Conservation (phyloP, 2,329 filamentous ascomycete genomes). For the Tolypocladium inflatum region DNA sequence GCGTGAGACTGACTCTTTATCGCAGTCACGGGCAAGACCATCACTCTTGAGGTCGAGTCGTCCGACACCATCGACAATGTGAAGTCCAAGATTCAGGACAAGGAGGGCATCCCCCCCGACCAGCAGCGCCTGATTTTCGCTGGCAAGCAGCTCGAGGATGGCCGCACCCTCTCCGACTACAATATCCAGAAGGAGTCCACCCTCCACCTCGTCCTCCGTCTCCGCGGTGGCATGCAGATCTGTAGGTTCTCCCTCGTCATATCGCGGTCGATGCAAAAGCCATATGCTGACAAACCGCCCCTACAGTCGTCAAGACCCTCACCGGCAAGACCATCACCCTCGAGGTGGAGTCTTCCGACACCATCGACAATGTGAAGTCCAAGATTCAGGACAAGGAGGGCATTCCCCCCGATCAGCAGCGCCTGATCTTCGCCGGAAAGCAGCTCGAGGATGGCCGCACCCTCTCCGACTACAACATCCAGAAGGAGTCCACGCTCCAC, state of each 20-base stretch:
- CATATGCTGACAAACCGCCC: not conserved
- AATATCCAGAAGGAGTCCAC: conserved; percentile 57
- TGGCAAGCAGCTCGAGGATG: conserved; percentile 94
- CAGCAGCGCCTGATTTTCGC: conserved; percentile 96
- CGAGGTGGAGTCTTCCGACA: conserved; percentile 81
- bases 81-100: conserved; percentile 97
- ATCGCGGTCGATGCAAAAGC: no score
- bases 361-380: conserved; percentile 92
- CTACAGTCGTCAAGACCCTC: conserved; percentile 62
- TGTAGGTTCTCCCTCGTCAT: conserved; percentile 33
- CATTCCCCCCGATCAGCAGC: conserved; percentile 93
- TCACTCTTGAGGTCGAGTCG: conserved; percentile 63
- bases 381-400: conserved; percentile 99
- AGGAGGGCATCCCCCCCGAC: conserved; percentile 94
- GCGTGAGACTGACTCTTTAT: conserved; percentile 3
- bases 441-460: conserved; percentile 82
- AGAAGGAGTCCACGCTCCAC: conserved; percentile 63
- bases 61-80: conserved; percentile 95
- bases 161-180: conserved; percentile 48
- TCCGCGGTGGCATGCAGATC: conserved; percentile 57
- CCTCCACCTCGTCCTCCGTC: conserved; percentile 66
- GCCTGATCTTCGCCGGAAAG: conserved; percentile 92
- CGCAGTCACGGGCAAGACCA: conserved; percentile 11
- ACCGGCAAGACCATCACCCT: conserved; percentile 93
- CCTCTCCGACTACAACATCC: conserved; percentile 46